Evolutionary conservation across 2,329 filamentous ascomycete genomes (phyloP), one percentile per base, ranked within the genome.

Genomic region (Furcasterigmium furcatum): DNA sequence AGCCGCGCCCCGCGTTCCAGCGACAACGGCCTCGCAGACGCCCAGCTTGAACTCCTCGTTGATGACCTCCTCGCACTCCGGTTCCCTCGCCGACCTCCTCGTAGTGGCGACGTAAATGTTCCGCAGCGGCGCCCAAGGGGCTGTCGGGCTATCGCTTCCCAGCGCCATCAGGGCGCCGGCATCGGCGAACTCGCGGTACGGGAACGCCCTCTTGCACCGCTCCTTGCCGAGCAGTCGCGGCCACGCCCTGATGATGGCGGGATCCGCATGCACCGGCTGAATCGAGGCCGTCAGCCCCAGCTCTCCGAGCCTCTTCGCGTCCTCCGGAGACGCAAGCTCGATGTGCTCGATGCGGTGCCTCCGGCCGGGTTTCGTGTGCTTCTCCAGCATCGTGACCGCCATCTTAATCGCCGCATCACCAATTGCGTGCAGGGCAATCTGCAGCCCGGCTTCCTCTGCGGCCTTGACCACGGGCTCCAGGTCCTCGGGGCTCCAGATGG

Each of bases 291-390:
- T 75, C 57, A 81, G 78, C 29, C 76, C 73, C 10, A 77, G 61
- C 39, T 61, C 54, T 5, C 76, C 77, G 7, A 82, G 65, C 9
- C 76, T 62, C 13, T 59, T 66, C 3, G 74, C 78, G 54, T 80
- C 77, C 40, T 65, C 64, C 3, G 68, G 66, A 0, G 67, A 67
- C 0, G 77, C 66, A 41, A 82, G 65, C 59, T 82, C 78, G 16
- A 82, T 64, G 56, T 82, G 78, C 61, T 82, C 78, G 53, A 81
- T 76, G 9, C 78, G 70, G 47, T 79, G 78, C 5, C 77, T 66
- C 30, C 78, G 67, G 14, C 63, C 66, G 1, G 70, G 66, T 46
- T 53, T 59, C 1, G 56, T 59, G 29, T 54, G 58, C 49, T 52
- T 56, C 6, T 52, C 71, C 16, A 82, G 63, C 0, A 66, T 66